Percentiles rank a stretch among this genome's conserved stretches.
phyloP scores from a whole-genome alignment of 2,329 filamentous ascomycete genomes.

The Pseudopithomyces maydicus region DNA sequence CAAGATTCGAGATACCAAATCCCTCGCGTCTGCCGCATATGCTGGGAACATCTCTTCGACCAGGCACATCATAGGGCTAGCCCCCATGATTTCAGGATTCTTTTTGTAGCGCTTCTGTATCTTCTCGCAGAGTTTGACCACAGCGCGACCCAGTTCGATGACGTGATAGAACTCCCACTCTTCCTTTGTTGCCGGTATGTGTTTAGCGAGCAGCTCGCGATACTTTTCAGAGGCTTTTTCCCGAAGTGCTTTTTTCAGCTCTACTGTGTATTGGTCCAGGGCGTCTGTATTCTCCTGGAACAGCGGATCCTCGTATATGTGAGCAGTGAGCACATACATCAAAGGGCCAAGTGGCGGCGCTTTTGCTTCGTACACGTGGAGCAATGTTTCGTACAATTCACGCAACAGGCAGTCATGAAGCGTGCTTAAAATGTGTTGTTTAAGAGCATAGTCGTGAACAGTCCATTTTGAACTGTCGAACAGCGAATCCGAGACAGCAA shows the following conservation, averaged over 20 bases:
- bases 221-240: constrained; percentile 81
- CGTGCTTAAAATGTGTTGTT: constrained; percentile 74
- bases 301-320: constrained; percentile 77
- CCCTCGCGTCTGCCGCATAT: constrained; percentile 86
- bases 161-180: constrained; percentile 92
- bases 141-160: constrained; percentile 83
- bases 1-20: constrained; percentile 82
- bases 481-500: constrained; percentile 43
- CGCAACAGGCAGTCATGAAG: constrained; percentile 83
- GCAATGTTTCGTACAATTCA: constrained; percentile 85
- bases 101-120: constrained; percentile 92
- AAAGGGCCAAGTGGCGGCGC: constrained; percentile 79
- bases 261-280: constrained; percentile 71
- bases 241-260: constrained; percentile 73
- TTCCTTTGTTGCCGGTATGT: constrained; percentile 79
- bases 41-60: constrained; percentile 84
- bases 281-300: constrained; percentile 76
- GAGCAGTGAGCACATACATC: constrained; percentile 79
- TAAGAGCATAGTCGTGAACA: constrained; percentile 57
- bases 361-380: constrained; percentile 88
- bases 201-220: constrained; percentile 74
- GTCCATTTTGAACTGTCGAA: constrained; percentile 59
- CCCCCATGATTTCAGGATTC: constrained; percentile 84
- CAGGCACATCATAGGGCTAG: constrained; percentile 70
- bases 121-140: constrained; percentile 82